phyloP scores from a whole-genome alignment of 106 monocot species.

The Acanthochlamys bracteata region DNA sequence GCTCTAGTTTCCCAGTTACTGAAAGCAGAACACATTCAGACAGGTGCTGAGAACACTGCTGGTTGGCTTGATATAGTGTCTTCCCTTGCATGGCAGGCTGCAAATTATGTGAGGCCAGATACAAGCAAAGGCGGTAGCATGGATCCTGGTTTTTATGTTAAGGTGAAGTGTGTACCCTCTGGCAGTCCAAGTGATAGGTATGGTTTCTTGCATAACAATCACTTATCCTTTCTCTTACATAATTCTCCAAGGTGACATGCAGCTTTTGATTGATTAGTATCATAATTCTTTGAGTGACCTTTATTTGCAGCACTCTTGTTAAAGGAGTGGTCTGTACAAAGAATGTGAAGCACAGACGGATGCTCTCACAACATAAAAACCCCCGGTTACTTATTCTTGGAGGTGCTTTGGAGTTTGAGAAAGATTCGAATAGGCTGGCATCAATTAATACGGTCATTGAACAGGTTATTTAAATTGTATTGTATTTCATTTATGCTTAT shows the following conservation, averaged over 20 bases:
- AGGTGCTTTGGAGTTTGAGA: slow-evolving; percentile 81
- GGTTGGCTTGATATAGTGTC: slow-evolving; percentile 67
- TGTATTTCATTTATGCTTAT: neutral
- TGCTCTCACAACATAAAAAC: slow-evolving; percentile 74
- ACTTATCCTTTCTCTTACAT: too few species aligned
- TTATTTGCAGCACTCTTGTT: slow-evolving; percentile 43
- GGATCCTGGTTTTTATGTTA: slow-evolving; percentile 84
- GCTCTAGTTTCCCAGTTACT: slow-evolving; percentile 71
- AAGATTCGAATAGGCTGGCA: slow-evolving; percentile 59
- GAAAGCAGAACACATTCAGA: slow-evolving; percentile 47
- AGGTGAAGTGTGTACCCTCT: slow-evolving; percentile 74
- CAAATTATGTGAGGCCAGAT: slow-evolving; percentile 71
- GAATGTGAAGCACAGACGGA: slow-evolving; percentile 84
- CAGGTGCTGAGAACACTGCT: slow-evolving; percentile 14
- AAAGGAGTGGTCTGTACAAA: slow-evolving; percentile 91
- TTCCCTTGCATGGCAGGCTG: slow-evolving; percentile 80
- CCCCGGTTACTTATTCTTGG: slow-evolving; percentile 73
- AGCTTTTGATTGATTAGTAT: too few species aligned
- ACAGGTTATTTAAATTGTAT: slow-evolving; percentile 37
- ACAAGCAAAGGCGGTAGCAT: slow-evolving; percentile 78
- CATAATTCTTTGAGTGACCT: neutral
- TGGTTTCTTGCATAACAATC: slow-evolving; percentile 2
- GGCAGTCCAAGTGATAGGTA: slow-evolving; percentile 78
- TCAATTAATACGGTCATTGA: slow-evolving; percentile 67
- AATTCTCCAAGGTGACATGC: too few species aligned